Percentiles rank a stretch among this genome's conserved stretches.
phyloP scores from a whole-genome alignment of 306 rosid genomes.

The Biancaea sappan region DNA sequence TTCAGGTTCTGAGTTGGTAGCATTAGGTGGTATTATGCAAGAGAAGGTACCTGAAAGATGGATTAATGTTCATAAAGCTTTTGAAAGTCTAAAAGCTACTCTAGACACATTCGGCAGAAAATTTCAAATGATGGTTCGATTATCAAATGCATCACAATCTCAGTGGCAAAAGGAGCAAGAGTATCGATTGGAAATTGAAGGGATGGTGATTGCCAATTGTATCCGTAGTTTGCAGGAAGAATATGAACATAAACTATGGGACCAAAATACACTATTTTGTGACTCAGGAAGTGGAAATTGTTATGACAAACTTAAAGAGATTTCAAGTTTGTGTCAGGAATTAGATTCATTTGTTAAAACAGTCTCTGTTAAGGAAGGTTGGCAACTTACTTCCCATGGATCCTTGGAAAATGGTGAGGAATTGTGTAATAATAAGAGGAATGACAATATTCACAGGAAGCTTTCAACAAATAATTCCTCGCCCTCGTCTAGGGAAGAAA shows the following conservation, averaged over 20 bases:
- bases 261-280: constrained; percentile 30
- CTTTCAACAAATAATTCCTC: constrained; percentile 40
- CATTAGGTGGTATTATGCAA: constrained; percentile 66
- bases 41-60: constrained; percentile 59
- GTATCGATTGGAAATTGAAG: constrained; percentile 67
- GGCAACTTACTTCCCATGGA: constrained; percentile 64
- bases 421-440: constrained; percentile 52
- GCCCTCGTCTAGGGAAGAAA: constrained; percentile 53
- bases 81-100: constrained; percentile 50
- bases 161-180: constrained; percentile 72
- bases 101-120: constrained; percentile 45
- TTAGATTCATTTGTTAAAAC: constrained; percentile 60
- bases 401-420: constrained; percentile 66
- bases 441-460: constrained; percentile 52
- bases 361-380: constrained; percentile 55
- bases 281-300: constrained; percentile 47
- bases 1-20: constrained; percentile 65
- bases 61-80: constrained; percentile 43
- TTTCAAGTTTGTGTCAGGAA: constrained; percentile 69
- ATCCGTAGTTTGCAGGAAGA: constrained; percentile 54
- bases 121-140: constrained; percentile 44
- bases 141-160: constrained; percentile 50
- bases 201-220: constrained; percentile 59
- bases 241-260: constrained; percentile 51
- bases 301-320: constrained; percentile 53